Evolutionary conservation across 139 green algal genomes (phyloP).

Genomic region (Chlamydomonas urium): DNA sequence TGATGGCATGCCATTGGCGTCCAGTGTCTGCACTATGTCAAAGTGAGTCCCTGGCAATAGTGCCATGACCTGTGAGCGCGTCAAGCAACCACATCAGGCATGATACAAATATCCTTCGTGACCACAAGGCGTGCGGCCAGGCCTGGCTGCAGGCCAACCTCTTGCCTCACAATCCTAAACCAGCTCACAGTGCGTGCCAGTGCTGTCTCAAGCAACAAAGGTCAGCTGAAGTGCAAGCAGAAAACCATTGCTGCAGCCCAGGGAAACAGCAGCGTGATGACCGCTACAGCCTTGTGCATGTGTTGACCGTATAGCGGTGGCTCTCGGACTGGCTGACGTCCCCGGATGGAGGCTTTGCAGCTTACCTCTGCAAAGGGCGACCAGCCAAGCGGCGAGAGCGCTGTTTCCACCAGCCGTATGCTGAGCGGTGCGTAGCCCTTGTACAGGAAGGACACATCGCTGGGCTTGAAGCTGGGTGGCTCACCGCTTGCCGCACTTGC

Average conservation of each 20-base stretch:
- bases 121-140: neutral
- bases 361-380: slow-evolving; percentile 1
- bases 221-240: too few relatives aligned
- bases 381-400: slow-evolving; percentile 36
- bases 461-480: slow-evolving; percentile 11
- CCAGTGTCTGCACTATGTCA: slow-evolving; percentile 1
- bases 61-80: slow-evolving; percentile 9
- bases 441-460: slow-evolving; percentile 38
- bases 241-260: too few relatives aligned
- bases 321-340: too few relatives aligned
- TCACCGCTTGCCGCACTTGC: neutral
- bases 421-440: slow-evolving; percentile 84
- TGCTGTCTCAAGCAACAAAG: too few relatives aligned
- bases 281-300: too few relatives aligned
- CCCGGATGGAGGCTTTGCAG: too few relatives aligned
- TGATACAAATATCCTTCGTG: neutral
- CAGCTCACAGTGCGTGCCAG: too few relatives aligned
- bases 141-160: neutral
- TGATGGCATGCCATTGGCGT: slow-evolving; percentile 8
- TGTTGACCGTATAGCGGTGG: too few relatives aligned
- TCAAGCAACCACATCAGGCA: neutral
- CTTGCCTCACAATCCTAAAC: neutral
- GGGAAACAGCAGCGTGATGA: too few relatives aligned
- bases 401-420: slow-evolving; percentile 78
- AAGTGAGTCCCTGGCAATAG: neutral